Conservation (phyloP, 176 grass and related monocot genomes). For the Raddia distichophylla region DNA sequence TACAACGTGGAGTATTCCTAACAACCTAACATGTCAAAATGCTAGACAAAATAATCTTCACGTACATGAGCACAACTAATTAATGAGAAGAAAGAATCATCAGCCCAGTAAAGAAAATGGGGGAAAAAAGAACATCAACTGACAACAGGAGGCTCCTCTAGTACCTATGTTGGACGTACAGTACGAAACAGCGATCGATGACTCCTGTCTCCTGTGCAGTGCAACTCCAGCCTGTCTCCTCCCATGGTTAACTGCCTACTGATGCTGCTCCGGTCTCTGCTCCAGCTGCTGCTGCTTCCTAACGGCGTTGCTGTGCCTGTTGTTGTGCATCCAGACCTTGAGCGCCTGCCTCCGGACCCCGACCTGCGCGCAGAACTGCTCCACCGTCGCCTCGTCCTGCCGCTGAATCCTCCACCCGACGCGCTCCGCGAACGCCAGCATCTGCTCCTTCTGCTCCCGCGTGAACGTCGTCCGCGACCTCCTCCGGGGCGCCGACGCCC, state of each 20-base stretch:
- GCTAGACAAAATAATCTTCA: not conserved
- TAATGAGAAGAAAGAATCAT: constrained; percentile 5
- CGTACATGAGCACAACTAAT: not conserved
- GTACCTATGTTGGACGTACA: not conserved
- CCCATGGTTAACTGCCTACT: constrained; percentile 13
- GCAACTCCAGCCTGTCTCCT: not conserved
- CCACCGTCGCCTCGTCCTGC: constrained; percentile 55
- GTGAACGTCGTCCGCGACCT: constrained; percentile 69
- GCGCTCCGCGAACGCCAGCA: constrained; percentile 59
- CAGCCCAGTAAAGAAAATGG: not conserved
- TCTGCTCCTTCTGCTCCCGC: constrained; percentile 70
- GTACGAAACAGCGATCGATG: not conserved
- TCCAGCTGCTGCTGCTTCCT: constrained; percentile 46
- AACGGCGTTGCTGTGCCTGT: constrained; percentile 60
- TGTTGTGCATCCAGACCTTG: constrained; percentile 99
- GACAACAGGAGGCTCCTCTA: not conserved
- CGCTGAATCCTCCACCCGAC: constrained; percentile 63
- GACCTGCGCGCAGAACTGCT: constrained; percentile 58
- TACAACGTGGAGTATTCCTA: not conserved
- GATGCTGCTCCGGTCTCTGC: constrained; percentile 22
- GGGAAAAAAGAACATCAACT: not conserved
- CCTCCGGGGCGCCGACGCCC: constrained; percentile 38
- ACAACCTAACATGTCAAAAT: too few species aligned
- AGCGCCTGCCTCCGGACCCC: constrained; percentile 64
- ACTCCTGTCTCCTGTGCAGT: not conserved